Evolutionary conservation across 208 protist species (phyloP), one percentile per base, ranked within the genome.

Genomic region (Leishmania gerbilli): DNA sequence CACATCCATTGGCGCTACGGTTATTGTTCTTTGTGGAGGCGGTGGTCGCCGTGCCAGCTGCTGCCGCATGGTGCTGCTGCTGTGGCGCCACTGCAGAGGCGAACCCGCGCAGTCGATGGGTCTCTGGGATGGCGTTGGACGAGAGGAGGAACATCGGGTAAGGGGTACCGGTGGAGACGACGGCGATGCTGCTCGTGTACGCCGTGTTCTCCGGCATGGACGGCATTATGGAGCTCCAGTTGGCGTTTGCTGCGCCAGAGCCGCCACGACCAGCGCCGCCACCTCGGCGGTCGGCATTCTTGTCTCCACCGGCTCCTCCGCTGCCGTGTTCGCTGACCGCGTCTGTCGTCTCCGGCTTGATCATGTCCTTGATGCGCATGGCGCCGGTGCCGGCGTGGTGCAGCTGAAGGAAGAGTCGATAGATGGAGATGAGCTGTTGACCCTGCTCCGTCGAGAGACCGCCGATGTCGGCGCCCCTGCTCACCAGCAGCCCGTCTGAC

Each of bases 401-500:
- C 17, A 96, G 82, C 8, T 89, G 91, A 24, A 93, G 81, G 64
- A 93, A 89, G 34, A 96, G 89, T 17, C 90, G 89, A 78, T 91
- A 95, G 53, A 96, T 82, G 31, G 76, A 37, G 47, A 95, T 80
- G 15, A 96, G 87, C 53, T 93, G 87, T 62, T 86, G 84, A 6
- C 90, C 92, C 9, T 91, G 82, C 27, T 71, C 69, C 21, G 68
- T 65, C 27, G 69, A 77, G 34, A 85, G 82, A 17, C 37, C 37
- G 13, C 74, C 53, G 49, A 27, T 34, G 9, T 65, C 75, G 13
- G 40, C 40, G 4, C 17, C 56, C 42, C 47, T 40, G 17, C 75
- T 71, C 31, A 89, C 84, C 47, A 86, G 68, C 31, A 92, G 79
- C 8, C 87, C 89, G 60, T 90, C 87, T 1, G 79, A 81, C 1